Base-by-base conservation (phyloP, 768 basidiomycete genomes). In the Russula abietina region DNA sequence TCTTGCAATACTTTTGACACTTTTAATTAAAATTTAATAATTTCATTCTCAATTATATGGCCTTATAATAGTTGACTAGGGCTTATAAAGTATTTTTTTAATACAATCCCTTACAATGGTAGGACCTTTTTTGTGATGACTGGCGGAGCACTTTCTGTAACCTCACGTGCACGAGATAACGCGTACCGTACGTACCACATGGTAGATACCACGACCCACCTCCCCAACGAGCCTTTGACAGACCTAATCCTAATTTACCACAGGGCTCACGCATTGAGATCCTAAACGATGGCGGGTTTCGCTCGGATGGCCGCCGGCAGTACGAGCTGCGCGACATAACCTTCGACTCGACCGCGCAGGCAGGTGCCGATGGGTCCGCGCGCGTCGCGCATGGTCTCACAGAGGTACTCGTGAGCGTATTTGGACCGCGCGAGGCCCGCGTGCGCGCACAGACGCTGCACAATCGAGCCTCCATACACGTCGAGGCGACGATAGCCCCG, bases 291-390 rank as follows among this genome's bases (percentile, higher is more conserved):
- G 91, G 87, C 45, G 89, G 88, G 50, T 91, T 90, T 70, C 90
- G 96, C 64, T 93, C 93, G 30, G 96, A 98, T 73, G 92, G 91
- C 50, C 83, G 96, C 51, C 80, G 88, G n/a, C 94, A 95, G 62
- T 91, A 87, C 74, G 96, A 98, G 72, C 79, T 98, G 36, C 86
- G 96, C 55, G 84, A 87, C 64, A 81, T 95, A 64, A 76, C 79
- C 53, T 89, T 97, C 73, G 83, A 89, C 70, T 83, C 97, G 53
- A 79, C 86, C 4, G 81, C 86, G 48, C 84, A 86, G 69, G 85
- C 86, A 52, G 77, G 80, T 45, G 89, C 94, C 43, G 94, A 98
- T 68, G 96, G 96, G 38, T 88, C 88, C 26, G 90, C 92, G 1
- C 78, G 80, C 12, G 82, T 96, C 67, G 81, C 85, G 3, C 95